These are phyloP conservation scores for Suillus weaverae DNA, from an alignment of 768 basidiomycete species.

Conservation along the genomic window DNA sequence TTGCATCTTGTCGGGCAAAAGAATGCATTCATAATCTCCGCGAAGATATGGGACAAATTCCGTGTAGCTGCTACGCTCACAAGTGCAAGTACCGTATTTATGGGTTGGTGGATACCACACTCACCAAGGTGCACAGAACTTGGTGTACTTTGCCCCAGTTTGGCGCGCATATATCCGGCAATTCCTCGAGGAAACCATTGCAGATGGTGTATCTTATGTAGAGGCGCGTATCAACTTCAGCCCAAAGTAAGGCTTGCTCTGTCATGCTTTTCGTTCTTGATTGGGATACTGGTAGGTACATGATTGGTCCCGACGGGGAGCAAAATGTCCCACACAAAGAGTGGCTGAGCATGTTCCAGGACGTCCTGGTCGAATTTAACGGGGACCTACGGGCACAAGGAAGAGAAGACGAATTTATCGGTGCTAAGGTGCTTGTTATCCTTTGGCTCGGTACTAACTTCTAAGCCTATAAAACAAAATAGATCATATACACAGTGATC, in stretches of 20 bases:
- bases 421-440: slow-evolving; percentile 45
- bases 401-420: slow-evolving; percentile 61
- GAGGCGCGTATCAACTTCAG: slow-evolving; percentile 71
- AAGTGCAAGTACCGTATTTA: slow-evolving; percentile 35
- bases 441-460: neutral
- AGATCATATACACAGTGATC: slow-evolving; percentile 75
- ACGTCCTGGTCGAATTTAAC: slow-evolving; percentile 53
- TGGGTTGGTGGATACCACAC: neutral
- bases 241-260: slow-evolving; percentile 42
- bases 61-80: slow-evolving; percentile 50
- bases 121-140: slow-evolving; percentile 24
- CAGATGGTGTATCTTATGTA: slow-evolving; percentile 71
- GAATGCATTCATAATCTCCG: neutral
- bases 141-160: slow-evolving; percentile 54
- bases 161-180: slow-evolving; percentile 60
- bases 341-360: slow-evolving; percentile 55
- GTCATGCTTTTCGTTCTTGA: neutral
- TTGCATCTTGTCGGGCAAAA: neutral
- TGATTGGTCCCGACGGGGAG: slow-evolving; percentile 56
- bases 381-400: slow-evolving; percentile 50
- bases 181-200: slow-evolving; percentile 61
- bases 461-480: neutral
- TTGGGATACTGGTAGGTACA: slow-evolving; percentile 40
- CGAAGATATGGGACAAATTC: slow-evolving; percentile 79
- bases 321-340: slow-evolving; percentile 59